Conservation (phyloP, 805 yeast species). For the Ascoidea tarda region DNA sequence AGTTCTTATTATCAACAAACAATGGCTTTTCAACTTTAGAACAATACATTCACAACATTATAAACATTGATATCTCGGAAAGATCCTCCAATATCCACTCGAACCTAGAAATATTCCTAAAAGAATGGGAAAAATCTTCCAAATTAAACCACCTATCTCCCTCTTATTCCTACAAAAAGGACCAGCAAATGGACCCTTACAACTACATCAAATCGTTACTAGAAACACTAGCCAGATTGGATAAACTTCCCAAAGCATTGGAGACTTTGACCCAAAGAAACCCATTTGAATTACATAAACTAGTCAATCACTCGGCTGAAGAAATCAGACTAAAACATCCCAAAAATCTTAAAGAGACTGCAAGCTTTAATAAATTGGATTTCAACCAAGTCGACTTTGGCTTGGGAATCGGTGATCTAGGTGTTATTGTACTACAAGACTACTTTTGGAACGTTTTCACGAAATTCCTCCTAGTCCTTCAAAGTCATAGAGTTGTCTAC, state of each 20-base stretch:
- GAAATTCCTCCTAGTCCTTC: constrained; percentile 47
- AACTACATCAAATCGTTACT: constrained; percentile 38
- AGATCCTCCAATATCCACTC: constrained; percentile 26
- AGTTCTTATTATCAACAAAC: constrained; percentile 4
- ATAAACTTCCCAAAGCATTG: constrained; percentile 44
- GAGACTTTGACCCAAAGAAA: constrained; percentile 38
- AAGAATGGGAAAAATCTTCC: constrained; percentile 12
- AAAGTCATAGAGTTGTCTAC: constrained; percentile 51
- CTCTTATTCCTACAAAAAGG: constrained; percentile 20
- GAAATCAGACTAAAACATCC: constrained; percentile 48
- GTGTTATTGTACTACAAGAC: constrained; percentile 47
- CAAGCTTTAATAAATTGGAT: constrained; percentile 18
- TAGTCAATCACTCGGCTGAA: constrained; percentile 48
- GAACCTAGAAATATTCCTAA: constrained; percentile 22
- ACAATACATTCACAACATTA: constrained; percentile 38
- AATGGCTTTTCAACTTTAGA: constrained; percentile 30
- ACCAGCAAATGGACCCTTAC: constrained; percentile 30
- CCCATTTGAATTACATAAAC: constrained; percentile 46
- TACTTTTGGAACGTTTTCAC: constrained; percentile 59
- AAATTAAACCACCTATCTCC: constrained; percentile 16
- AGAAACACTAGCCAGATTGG: constrained; percentile 42
- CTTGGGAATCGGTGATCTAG: constrained; percentile 27
- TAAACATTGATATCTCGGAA: constrained; percentile 41
- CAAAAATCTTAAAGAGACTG: constrained; percentile 10
- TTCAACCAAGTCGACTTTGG: constrained; percentile 18